Conservation (phyloP, 2,329 filamentous ascomycete species). For the Talaromyces pinophilus region DNA sequence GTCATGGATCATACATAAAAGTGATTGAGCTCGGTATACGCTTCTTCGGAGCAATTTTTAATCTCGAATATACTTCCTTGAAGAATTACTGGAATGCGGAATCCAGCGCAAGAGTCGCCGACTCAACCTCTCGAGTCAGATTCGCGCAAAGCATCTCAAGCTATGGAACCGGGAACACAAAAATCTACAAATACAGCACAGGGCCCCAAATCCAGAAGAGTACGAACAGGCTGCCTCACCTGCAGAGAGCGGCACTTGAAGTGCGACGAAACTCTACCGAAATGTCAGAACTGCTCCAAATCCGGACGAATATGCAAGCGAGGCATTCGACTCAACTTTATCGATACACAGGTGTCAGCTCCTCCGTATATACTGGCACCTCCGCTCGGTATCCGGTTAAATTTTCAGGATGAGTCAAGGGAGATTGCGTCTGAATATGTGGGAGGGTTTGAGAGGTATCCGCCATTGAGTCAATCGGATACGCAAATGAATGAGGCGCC, state of each 20-base stretch:
- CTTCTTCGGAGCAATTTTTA: neutral
- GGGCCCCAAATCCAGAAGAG: conserved; percentile 70
- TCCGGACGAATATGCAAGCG: conserved; percentile 83
- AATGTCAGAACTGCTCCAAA: conserved; percentile 80
- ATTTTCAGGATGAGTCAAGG: conserved; percentile 85
- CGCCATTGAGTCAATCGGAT: conserved; percentile 52
- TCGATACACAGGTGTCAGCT: conserved; percentile 73
- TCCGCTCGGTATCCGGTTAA: conserved; percentile 68
- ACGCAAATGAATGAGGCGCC: conserved; percentile 26
- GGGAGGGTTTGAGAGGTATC: conserved; percentile 74
- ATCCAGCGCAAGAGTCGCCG: neutral
- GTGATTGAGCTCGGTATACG: neutral
- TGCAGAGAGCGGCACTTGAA: conserved; percentile 88
- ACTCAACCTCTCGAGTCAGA: neutral
- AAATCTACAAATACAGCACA: conserved; percentile 25
- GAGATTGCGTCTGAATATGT: conserved; percentile 88
- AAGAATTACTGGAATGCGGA: neutral
- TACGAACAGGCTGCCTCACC: conserved; percentile 86
- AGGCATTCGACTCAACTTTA: conserved; percentile 86
- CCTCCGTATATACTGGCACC: conserved; percentile 63
- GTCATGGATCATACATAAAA: conserved; percentile 1
- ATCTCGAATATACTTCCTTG: neutral
- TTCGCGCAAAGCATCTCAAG: neutral
- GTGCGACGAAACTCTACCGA: conserved; percentile 73
- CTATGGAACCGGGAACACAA: neutral